These are phyloP conservation scores for Spathaspora passalidarum DNA, from an alignment of 805 yeast species.

Conservation along the genomic window DNA sequence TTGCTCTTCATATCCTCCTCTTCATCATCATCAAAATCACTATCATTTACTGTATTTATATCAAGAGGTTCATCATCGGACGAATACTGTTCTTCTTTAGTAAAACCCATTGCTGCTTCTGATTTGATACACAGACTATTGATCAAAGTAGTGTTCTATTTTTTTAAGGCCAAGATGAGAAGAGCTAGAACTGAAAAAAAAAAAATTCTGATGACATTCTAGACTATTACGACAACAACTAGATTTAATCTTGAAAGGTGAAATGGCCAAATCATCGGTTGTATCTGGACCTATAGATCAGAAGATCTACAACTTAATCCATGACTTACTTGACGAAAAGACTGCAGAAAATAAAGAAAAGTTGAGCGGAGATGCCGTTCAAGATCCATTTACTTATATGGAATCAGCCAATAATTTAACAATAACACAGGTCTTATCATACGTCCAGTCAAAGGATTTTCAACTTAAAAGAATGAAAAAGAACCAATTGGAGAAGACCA, in stretches of 20 bases:
- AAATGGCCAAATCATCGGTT: background rate
- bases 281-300: constrained; percentile 17
- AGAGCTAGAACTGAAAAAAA: background rate
- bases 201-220: no score
- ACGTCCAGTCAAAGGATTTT: constrained; percentile 62
- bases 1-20: constrained; percentile 11
- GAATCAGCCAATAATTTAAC: constrained; percentile 63
- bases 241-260: background rate
- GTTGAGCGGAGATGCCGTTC: background rate
- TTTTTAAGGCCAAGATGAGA: background rate
- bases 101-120: background rate
- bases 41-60: constrained; percentile 4
- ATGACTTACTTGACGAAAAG: constrained; percentile 57
- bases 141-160: no score
- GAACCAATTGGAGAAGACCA: constrained; percentile 56
- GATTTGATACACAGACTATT: background rate
- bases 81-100: background rate
- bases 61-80: background rate
- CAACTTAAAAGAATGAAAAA: constrained; percentile 69
- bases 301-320: constrained; percentile 54
- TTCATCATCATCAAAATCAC: constrained; percentile 9
- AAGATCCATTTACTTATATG: constrained; percentile 39
- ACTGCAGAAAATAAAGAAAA: constrained; percentile 41
- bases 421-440: constrained; percentile 49
- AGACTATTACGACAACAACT: no score